Base-by-base conservation (phyloP, 768 basidiomycete genomes). In the Serendipita sp. region DNA sequence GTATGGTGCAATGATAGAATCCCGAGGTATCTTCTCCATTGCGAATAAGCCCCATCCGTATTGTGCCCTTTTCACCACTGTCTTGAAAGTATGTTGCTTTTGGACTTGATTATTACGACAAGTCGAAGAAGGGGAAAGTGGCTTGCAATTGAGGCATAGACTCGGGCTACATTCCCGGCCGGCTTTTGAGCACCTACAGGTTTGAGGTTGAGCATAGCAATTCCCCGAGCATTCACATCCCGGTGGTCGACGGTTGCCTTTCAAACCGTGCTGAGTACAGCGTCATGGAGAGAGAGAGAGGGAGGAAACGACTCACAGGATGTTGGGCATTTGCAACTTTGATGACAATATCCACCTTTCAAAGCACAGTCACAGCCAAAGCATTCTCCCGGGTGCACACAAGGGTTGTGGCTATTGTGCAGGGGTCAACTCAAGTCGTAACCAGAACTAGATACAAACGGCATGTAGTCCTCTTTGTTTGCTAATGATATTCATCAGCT, bases 21-120 rank as follows among this genome's bases (percentile, higher is more conserved):
- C n/a, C 8, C 28, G 56, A 28, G 28, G 56, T 10, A 60, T 60
- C 8, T 10, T 60, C 56, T 60, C 56, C 8, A 60, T 10, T n/a
- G 56, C 56, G 35, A 60, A 60, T 7, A 60, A 35, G 34, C 56
- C 56, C 56, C 56, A 60, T 60, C 56, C 56, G 35, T 32, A 35
- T 8, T 60, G 3, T 10, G 56, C 10, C 18, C 56, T 23, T 60
- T 35, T 23, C 3, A 60, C 35, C 35, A 10, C 28, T n/a, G 56
- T 60, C 34, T 35, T 60, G n/a, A n/a, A n/a, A n/a, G 7, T 10
- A n/a, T 35, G 28, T 3, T 28, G 15, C 7, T 28, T 10, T 36
- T 60, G 56, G 16, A 60, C n/a, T 8, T 30, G n/a, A 35, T 30
- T 36, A 35, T 60, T 60, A 10, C n/a, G 10, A 35, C 56, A 60